A percentile compares a stretch with the other conserved stretches of the same genome.
Evolutionary conservation across 2,329 filamentous ascomycete species (phyloP).

Genomic region (Colletotrichum higginsianum): DNA sequence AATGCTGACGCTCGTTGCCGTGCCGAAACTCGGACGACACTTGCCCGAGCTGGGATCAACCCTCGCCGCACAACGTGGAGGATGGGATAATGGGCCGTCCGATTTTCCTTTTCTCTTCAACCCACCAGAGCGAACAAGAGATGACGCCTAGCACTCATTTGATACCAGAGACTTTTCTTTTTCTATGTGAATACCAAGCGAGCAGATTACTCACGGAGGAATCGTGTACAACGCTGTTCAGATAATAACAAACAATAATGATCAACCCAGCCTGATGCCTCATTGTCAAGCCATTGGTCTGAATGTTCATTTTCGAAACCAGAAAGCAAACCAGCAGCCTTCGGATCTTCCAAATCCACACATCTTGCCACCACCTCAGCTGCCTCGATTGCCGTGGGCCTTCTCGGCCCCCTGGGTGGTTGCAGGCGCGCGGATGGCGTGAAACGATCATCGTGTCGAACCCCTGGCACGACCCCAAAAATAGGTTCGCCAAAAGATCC

Average conservation of each 20-base stretch:
- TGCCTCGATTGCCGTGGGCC: no score
- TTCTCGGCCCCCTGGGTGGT: neutral
- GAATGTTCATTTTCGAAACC: no score
- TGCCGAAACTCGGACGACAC: neutral
- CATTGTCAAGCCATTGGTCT: no score
- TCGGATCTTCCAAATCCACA: no score
- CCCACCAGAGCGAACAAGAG: neutral
- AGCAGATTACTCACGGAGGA: neutral
- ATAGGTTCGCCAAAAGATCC: constrained; percentile 1
- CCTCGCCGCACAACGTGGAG: neutral
- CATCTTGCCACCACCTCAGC: no score
- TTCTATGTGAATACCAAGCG: neutral
- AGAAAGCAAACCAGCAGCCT: no score
- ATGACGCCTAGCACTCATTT: neutral
- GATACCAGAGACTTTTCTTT: neutral
- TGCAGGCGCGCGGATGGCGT: neutral
- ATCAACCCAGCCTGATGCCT: neutral
- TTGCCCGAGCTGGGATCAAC: neutral
- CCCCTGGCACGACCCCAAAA: neutral
- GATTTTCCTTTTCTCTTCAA: neutral
- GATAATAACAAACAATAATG: constrained; percentile 8
- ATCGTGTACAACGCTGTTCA: neutral
- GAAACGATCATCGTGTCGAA: constrained; percentile 14
- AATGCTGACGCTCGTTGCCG: neutral
- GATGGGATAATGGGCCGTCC: constrained; percentile 11